Conservation (phyloP, 176 grass and related monocot genomes). For the Rhipidocladum racemiflorum region DNA sequence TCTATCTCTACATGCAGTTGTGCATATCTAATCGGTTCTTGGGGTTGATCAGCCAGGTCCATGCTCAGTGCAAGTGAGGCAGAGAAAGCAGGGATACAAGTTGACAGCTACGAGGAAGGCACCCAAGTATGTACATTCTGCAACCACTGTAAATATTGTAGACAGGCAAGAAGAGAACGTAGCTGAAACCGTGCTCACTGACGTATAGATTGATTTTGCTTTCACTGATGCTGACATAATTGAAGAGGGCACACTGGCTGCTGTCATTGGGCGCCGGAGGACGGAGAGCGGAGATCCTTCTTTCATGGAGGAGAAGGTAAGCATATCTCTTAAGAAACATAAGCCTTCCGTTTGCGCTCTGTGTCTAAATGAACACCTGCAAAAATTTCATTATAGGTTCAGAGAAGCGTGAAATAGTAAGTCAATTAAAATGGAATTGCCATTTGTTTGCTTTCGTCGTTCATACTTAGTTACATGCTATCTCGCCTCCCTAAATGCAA, state of each 20-base stretch:
- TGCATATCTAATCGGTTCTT: constrained; percentile 18
- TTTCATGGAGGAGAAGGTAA: constrained; percentile 78
- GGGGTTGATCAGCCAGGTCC: constrained; percentile 63
- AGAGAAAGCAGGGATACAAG: constrained; percentile 57
- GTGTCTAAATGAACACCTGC: background rate
- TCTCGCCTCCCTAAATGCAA: background rate
- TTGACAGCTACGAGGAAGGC: constrained; percentile 48
- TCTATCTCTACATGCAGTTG: background rate
- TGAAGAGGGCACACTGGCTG: constrained; percentile 62
- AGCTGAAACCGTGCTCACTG: constrained; percentile 38
- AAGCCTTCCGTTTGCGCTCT: background rate
- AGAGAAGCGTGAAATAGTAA: background rate
- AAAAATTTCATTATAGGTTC: background rate
- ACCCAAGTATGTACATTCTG: constrained; percentile 37
- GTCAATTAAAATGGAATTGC: background rate
- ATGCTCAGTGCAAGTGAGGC: constrained; percentile 72
- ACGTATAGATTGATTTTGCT: constrained; percentile 80
- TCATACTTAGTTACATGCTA: background rate
- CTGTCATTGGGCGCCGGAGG: constrained; percentile 69
- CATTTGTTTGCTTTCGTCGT: background rate
- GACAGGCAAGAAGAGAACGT: background rate
- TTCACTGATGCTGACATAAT: constrained; percentile 83
- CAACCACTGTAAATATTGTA: background rate
- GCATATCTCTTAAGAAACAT: background rate
- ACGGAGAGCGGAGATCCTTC: constrained; percentile 57